phyloP scores from a whole-genome alignment of 2,329 filamentous ascomycete species.

The Claviceps paspali region DNA sequence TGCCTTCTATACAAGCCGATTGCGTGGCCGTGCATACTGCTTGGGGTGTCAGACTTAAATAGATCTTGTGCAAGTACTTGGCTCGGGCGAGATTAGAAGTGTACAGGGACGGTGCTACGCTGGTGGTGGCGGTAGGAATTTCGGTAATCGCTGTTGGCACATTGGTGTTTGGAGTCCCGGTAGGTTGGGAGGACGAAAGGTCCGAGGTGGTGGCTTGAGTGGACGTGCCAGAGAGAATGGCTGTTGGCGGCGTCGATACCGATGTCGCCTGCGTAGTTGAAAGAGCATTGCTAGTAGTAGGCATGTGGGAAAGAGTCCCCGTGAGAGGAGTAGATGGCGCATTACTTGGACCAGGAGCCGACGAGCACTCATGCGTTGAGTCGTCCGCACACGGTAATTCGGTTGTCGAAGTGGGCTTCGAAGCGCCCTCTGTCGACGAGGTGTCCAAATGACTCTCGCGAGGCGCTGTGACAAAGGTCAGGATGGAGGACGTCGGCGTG shows the following conservation, averaged over 20 bases:
- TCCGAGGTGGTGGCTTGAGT: neutral
- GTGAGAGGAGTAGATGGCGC: neutral
- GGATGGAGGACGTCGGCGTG: too few species aligned
- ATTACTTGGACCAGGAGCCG: too few species aligned
- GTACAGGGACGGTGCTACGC: slow-evolving; percentile 26
- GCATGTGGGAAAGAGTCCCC: too few species aligned
- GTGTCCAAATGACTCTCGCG: too few species aligned
- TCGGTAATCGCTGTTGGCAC: slow-evolving; percentile 27
- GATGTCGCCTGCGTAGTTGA: neutral
- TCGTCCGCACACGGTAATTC: too few species aligned
- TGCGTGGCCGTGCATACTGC: slow-evolving; percentile 32
- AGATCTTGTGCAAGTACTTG: slow-evolving; percentile 30
- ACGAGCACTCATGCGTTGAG: too few species aligned
- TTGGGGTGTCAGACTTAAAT: slow-evolving; percentile 25
- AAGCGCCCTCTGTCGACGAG: too few species aligned
- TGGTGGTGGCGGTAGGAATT: slow-evolving; percentile 22
- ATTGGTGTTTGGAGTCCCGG: slow-evolving; percentile 19
- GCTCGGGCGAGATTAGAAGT: slow-evolving; percentile 30
- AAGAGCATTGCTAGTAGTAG: neutral
- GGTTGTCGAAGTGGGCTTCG: too few species aligned
- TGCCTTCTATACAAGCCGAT: slow-evolving; percentile 36
- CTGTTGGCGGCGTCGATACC: neutral
- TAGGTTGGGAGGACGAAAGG: slow-evolving; percentile 10
- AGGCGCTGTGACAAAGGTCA: too few species aligned
- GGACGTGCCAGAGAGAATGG: neutral